Evolutionary conservation across 495 filamentous ascomycete species (phyloP).

Genomic region (Penicillium longicatenatum): DNA sequence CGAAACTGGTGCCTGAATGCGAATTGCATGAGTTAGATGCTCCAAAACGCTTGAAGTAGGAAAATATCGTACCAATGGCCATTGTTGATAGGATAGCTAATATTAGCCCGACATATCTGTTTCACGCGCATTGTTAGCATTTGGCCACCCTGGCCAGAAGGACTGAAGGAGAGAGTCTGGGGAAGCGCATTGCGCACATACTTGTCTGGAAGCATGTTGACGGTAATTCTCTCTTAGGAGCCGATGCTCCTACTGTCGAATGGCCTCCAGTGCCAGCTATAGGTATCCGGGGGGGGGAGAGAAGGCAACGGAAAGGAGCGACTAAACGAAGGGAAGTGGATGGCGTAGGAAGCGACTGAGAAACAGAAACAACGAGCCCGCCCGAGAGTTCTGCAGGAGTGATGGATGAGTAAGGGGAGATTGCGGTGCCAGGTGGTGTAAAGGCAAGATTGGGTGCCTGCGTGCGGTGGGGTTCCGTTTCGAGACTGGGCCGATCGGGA

Average conservation of each 20-base stretch:
- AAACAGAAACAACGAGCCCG: conserved; percentile 31
- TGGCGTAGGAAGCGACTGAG: conserved; percentile 6
- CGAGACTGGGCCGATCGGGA: conserved; percentile 34
- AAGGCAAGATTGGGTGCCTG: conserved; percentile 27
- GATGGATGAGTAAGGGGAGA: conserved; percentile 14
- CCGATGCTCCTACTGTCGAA: conserved; percentile 43
- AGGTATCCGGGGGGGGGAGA: conserved; percentile 13
- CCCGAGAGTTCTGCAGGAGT: conserved; percentile 25
- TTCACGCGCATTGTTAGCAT: conserved; percentile 41
- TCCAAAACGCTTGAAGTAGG: neutral
- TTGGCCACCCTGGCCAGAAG: conserved; percentile 14
- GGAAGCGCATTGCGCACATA: conserved; percentile 45
- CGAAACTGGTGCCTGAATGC: conserved; percentile 77
- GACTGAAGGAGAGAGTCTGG: conserved; percentile 4
- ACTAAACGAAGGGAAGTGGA: conserved; percentile 16
- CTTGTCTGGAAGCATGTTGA: conserved; percentile 84
- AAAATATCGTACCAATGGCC: conserved; percentile 75
- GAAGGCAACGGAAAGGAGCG: conserved; percentile 17
- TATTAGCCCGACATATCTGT: conserved; percentile 84
- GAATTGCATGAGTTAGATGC: conserved; percentile 20
- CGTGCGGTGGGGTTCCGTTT: conserved; percentile 39
- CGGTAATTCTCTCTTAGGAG: conserved; percentile 36
- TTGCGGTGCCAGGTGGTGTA: conserved; percentile 9
- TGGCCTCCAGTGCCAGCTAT: conserved; percentile 42
- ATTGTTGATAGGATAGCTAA: conserved; percentile 90